Conservation (phyloP, 2,329 filamentous ascomycete genomes). For the Colletotrichum tamarilloi region DNA sequence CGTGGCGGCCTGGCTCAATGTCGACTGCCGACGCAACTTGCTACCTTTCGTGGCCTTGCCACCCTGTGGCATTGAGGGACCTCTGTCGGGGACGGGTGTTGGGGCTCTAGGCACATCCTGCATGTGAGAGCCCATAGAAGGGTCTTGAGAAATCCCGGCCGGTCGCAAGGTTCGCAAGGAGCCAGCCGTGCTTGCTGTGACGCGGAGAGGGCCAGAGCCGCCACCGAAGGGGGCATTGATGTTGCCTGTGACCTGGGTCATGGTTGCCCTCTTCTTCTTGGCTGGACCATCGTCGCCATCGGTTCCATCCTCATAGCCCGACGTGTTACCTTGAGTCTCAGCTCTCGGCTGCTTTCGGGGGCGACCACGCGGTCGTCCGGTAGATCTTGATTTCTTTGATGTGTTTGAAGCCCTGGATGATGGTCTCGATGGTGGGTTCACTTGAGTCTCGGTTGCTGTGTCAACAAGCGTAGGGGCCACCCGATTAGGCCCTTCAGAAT, state of each 20-base stretch:
- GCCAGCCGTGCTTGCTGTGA: conserved; percentile 90
- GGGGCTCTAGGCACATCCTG: conserved; percentile 82
- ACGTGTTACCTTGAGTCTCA: conserved; percentile 72
- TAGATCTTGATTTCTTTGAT: conserved; percentile 53
- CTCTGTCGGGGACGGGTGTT: conserved; percentile 74
- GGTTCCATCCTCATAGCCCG: conserved; percentile 76
- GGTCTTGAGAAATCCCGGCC: conserved; percentile 63
- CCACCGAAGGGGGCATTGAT: conserved; percentile 78
- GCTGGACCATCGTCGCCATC: conserved; percentile 66
- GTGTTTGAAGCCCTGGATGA: conserved; percentile 69
- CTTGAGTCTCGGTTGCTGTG: conserved; percentile 42
- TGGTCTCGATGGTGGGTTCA: conserved; percentile 64
- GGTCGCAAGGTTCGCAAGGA: conserved; percentile 89
- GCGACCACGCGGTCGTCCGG: conserved; percentile 66
- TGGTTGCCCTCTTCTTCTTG: conserved; percentile 82
- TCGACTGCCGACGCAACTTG: conserved; percentile 70
- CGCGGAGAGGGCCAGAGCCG: conserved; percentile 82
- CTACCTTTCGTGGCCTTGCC: conserved; percentile 55
- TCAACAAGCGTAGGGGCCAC: conserved; percentile 47
- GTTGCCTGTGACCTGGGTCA: conserved; percentile 78
- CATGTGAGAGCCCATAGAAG: conserved; percentile 61
- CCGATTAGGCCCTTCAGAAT: conserved; percentile 45
- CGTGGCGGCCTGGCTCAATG: conserved; percentile 56
- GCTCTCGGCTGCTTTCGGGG: conserved; percentile 62
- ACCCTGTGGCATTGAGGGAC: conserved; percentile 41